Evolutionary conservation across 768 basidiomycete genomes (phyloP).

Genomic region (Strobilomyces echinocephalus): DNA sequence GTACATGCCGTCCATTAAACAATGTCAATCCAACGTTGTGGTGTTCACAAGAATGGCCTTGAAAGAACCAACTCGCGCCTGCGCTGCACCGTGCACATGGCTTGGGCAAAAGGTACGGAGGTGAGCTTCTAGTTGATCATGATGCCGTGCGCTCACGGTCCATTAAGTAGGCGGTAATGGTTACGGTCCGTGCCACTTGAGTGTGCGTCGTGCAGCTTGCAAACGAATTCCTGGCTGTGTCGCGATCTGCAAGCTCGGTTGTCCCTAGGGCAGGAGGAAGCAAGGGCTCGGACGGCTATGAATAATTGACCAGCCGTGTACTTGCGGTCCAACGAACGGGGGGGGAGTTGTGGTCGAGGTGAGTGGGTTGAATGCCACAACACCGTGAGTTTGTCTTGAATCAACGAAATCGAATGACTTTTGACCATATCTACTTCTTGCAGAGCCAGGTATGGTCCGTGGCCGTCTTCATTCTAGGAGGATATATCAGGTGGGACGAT

Average conservation of each 20-base stretch:
- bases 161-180: not conserved
- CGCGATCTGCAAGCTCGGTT: not conserved
- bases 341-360: too few relatives aligned
- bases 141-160: not conserved
- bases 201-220: conserved; percentile 1
- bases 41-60: not conserved
- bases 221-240: not conserved
- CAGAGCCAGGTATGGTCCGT: not conserved
- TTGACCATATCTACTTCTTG: not conserved
- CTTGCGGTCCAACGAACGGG: too few relatives aligned
- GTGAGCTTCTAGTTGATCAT: not conserved
- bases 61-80: not conserved
- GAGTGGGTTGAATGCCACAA: too few relatives aligned
- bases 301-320: too few relatives aligned
- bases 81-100: not conserved
- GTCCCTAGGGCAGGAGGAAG: too few relatives aligned
- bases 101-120: not conserved
- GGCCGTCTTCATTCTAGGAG: not conserved
- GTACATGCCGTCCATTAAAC: not conserved
- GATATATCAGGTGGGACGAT: not conserved
- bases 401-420: too few relatives aligned
- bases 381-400: too few relatives aligned
- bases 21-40: not conserved
- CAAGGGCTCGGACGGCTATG: too few relatives aligned
- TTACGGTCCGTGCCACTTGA: too few relatives aligned